phyloP scores from a whole-genome alignment of 768 basidiomycete genomes.

The Boletus rubropictus region DNA sequence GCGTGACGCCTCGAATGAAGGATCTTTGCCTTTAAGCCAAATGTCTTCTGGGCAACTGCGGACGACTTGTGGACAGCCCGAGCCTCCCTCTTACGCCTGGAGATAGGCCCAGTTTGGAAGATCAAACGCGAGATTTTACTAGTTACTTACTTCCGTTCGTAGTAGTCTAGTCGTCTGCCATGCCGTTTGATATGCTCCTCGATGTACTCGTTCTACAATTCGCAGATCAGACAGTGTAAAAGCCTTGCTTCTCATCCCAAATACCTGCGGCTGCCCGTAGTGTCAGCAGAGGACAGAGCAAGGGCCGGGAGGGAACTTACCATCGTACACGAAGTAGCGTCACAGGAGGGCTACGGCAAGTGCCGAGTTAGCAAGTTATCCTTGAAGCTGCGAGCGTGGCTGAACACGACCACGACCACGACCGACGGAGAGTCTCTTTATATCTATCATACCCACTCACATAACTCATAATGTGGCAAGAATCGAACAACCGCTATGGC shows the following conservation, averaged over 20 bases:
- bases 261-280: constrained; percentile 59
- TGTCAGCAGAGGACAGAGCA: constrained; percentile 10
- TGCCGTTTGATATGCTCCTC: constrained; percentile 98
- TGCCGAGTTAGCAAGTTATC: constrained; percentile 15
- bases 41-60: constrained; percentile 83
- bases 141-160: constrained; percentile 79
- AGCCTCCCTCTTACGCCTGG: constrained; percentile 78
- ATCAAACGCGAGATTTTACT: background rate
- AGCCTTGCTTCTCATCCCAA: background rate
- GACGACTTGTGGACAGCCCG: constrained; percentile 75
- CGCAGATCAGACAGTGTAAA: constrained; percentile 6
- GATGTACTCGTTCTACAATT: constrained; percentile 90
- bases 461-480: constrained; percentile 64
- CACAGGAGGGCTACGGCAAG: constrained; percentile 20
- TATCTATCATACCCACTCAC: background rate
- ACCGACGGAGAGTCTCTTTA: background rate
- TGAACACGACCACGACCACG: constrained; percentile 1
- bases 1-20: constrained; percentile 94
- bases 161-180: constrained; percentile 92
- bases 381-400: too few relatives aligned
- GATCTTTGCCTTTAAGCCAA: constrained; percentile 97
- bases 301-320: constrained; percentile 13
- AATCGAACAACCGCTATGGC: constrained; percentile 51
- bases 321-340: constrained; percentile 14
- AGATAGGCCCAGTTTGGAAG: background rate